Evolutionary conservation across 805 yeast species (phyloP).

Genomic region (Blastobotrys muscicola): DNA sequence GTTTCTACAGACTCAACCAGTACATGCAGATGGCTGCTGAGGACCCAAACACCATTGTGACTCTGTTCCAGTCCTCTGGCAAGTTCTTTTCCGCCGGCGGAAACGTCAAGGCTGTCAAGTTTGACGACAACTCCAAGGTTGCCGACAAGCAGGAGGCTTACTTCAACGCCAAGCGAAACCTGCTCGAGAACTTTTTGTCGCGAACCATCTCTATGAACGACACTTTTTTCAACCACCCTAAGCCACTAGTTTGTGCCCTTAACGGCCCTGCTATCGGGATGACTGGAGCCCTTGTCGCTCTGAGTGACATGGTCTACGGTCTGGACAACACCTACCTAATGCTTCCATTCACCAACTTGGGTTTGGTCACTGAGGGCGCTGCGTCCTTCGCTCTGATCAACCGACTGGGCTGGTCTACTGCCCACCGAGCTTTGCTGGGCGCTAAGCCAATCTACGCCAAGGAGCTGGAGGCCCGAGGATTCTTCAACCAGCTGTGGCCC

Average conservation of each 20-base stretch:
- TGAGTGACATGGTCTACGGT: constrained; percentile 69
- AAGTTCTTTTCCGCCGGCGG: constrained; percentile 82
- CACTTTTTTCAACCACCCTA: constrained; percentile 58
- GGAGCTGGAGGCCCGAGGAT: constrained; percentile 49
- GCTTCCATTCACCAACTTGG: constrained; percentile 73
- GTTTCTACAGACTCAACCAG: constrained; percentile 50
- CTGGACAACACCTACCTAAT: constrained; percentile 47
- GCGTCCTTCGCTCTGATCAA: constrained; percentile 56
- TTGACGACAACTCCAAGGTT: constrained; percentile 4
- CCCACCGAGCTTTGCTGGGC: constrained; percentile 63
- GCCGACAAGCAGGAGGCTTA: constrained; percentile 11
- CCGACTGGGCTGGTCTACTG: constrained; percentile 62
- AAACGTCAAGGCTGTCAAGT: constrained; percentile 36
- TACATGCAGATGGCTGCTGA: constrained; percentile 52
- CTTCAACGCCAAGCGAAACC: constrained; percentile 22
- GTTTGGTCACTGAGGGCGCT: constrained; percentile 77
- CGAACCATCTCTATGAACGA: constrained; percentile 64
- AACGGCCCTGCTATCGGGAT: constrained; percentile 87
- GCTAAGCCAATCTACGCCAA: constrained; percentile 54
- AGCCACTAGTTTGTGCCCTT: constrained; percentile 60
- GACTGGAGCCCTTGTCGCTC: constrained; percentile 58
- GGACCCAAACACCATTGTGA: constrained; percentile 51
- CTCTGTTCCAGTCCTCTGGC: constrained; percentile 63
- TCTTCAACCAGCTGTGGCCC: constrained; percentile 48
- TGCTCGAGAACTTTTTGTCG: constrained; percentile 54